Base-by-base conservation (phyloP, 2,329 filamentous ascomycete genomes). In the Hymenoscyphus scutula region DNA sequence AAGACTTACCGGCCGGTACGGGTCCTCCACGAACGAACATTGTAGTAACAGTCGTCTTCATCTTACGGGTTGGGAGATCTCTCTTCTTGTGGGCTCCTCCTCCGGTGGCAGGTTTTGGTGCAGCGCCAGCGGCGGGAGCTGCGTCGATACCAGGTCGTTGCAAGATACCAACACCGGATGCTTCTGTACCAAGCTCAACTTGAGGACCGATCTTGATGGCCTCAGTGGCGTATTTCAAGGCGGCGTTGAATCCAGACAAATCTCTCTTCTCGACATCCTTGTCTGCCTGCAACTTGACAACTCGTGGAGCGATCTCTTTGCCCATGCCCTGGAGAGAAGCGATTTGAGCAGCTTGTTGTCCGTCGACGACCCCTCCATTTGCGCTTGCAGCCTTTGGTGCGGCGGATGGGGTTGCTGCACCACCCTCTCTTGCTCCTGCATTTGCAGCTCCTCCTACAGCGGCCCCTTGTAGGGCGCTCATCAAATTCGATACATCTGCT, bases 271-370 rank as follows among this genome's bases (percentile, higher is more conserved):
- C 59, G 30, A 69, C 60, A 19, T 70, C 54, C 34, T 37, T 37
- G 34, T 37, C 34, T 37, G 66, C 61, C 56, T 51, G 53, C 53
- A 64, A 30, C 7, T 25, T 32, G n/a, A 65, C 61, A 19, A 71
- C 69, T 11, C 80, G 78, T 27, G 80, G 79, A 27, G 77, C 76
- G 66, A 81, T 80, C 67, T 79, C 77, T 74, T 81, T 81, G 68
- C 79, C 79, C 74, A 81, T 77, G 32, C 79, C 79, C 67, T 81
- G 78, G 37, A 81, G 76, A 17, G 74, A 70, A 54, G 78, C 74
- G 59, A 80, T 79, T 65, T 79, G 76, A 38, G 77, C 69, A 11
- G 77, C 76, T 77, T 76, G 58, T 53, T 48, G 45, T 51, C 32
- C 29, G 5, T 62, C 64, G 32, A 63, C 56, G 30, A 60, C 34